These are phyloP conservation scores for Schizophyllum commune DNA, from an alignment of 1,284 basidiomycete species.

Conservation along the genomic window DNA sequence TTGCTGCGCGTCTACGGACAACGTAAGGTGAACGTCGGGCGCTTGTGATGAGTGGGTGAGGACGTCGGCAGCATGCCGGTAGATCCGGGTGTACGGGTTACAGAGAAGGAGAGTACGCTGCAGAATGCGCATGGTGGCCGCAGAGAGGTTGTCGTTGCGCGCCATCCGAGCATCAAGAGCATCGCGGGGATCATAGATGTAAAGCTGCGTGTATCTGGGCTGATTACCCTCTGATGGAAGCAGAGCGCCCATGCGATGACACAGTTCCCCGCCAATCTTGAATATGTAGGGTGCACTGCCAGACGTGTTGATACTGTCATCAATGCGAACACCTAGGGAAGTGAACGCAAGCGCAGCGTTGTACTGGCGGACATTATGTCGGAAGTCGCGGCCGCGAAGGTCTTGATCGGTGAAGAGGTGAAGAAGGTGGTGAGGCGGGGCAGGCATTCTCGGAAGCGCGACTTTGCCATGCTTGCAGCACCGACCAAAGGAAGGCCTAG, in stretches of 20 bases:
- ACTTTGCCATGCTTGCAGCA: constrained; percentile 22
- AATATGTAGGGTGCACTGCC: constrained; percentile 26
- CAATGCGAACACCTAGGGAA: constrained; percentile 26
- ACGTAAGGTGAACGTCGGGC: constrained; percentile 14
- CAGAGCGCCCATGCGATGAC: constrained; percentile 27
- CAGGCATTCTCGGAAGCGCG: constrained; percentile 8
- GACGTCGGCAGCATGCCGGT: constrained; percentile 23
- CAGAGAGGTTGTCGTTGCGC: constrained; percentile 18
- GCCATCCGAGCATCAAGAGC: constrained; percentile 17
- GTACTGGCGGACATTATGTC: constrained; percentile 24
- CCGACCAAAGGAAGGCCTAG: constrained; percentile 13
- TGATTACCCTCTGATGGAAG: constrained; percentile 14
- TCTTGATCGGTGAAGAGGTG: constrained; percentile 13
- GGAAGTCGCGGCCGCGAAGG: constrained; percentile 15
- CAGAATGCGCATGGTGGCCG: constrained; percentile 17
- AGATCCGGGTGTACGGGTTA: constrained; percentile 24
- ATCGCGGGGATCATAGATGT: constrained; percentile 26
- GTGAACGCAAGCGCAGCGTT: constrained; percentile 33
- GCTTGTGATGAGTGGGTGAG: constrained; percentile 11
- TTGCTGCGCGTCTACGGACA: constrained; percentile 15
- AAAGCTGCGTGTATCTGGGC: constrained; percentile 30
- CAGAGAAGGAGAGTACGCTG: constrained; percentile 18
- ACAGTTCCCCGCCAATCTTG: constrained; percentile 27
- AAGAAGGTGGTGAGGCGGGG: constrained; percentile 14
- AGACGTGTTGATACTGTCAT: constrained; percentile 21